Evolutionary conservation across 768 basidiomycete genomes (phyloP), one percentile per base, ranked within the genome.

Genomic region (Phanerodontia chrysosporium): DNA sequence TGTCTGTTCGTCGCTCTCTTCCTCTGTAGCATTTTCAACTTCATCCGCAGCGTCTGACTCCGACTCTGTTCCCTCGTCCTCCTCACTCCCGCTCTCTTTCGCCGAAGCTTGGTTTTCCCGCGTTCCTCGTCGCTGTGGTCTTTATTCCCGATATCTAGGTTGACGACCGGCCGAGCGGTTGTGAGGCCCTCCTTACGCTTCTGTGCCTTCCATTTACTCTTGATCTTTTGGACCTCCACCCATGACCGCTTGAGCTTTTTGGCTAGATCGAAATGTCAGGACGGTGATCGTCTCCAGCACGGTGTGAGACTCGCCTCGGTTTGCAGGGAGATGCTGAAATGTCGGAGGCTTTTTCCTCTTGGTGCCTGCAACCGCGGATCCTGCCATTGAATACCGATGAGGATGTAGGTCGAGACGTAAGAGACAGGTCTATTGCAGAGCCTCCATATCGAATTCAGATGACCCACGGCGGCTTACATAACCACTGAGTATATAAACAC

Each of bases 171-270:
- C 30, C 57, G 55, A 21, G 58, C 24, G 9, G 67, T 55, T 28
- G 64, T 58, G 24, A 76, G 64, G 18, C 74, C 76, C 59, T 78
- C 76, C 69, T 73, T 77, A 59, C 80, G 79, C 74, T 87, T 90
- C 74, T 89, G 78, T 35, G 82, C 77, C 66, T 81, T 87, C 89
- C 91, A 93, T 75, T 87, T 81, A 64, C 81, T 83, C 67, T 87
- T 89, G 57, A 92, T 81, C 74, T 92, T 92, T 59, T 80, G 80
- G 60, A 80, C 84, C 57, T 88, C 80, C 10, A 95, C 80, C 84
- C 94, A 95, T 58, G 83, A 80, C 68, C 83, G 80, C 73, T 93
- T 95, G 58, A 95, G 76, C 65, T 85, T 86, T 70, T 83, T 89
- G 21, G 94, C 93, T 93, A 63, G 12, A 62, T 25, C 51, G 39